These are phyloP conservation scores for Begonia masoniana DNA, from an alignment of 306 rosid species.

Conservation along the genomic window DNA sequence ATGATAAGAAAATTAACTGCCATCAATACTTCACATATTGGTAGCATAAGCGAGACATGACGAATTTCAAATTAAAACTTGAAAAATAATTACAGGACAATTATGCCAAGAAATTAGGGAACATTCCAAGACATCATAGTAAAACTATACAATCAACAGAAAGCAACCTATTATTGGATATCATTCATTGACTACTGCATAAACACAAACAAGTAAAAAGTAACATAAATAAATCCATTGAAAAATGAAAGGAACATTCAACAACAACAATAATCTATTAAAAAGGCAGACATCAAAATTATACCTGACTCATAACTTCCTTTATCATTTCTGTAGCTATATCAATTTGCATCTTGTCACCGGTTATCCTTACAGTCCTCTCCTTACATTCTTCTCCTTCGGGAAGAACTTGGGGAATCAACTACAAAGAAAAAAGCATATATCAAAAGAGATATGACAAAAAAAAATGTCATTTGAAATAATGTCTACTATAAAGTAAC, in stretches of 20 bases:
- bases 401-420: constrained; percentile 94
- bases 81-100: too few relatives aligned
- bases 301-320: constrained; percentile 95
- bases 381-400: constrained; percentile 90
- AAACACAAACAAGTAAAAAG: too few relatives aligned
- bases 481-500: background rate
- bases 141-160: too few relatives aligned
- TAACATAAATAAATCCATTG: too few relatives aligned
- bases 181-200: too few relatives aligned
- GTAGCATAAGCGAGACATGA: too few relatives aligned
- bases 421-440: constrained; percentile 22
- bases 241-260: too few relatives aligned
- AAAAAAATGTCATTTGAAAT: background rate
- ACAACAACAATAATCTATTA: background rate
- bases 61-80: too few relatives aligned
- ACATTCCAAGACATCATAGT: too few relatives aligned
- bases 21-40: background rate
- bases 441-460: constrained; percentile 3
- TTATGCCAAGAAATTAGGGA: too few relatives aligned
- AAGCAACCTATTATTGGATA: too few relatives aligned
- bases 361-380: constrained; percentile 83
- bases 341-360: constrained; percentile 85
- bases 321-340: constrained; percentile 74
- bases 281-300: constrained; percentile 15
- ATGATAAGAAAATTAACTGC: background rate